Evolutionary conservation across 2,329 filamentous ascomycete genomes (phyloP).

Genomic region (Penicillium griseofulvum): DNA sequence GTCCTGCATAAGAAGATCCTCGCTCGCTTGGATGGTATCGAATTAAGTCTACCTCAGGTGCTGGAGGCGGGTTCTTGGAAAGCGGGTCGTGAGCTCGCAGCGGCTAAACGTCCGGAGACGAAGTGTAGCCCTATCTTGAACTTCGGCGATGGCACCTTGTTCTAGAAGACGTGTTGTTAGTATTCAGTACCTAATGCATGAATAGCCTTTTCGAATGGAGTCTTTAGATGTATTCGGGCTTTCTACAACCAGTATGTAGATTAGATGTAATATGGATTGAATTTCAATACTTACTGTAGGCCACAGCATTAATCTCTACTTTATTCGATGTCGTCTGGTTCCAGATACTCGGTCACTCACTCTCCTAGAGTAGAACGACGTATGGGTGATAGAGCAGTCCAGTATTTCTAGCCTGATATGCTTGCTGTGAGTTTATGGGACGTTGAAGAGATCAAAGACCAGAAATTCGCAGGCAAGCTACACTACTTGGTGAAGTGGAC

Average conservation of each 20-base stretch:
- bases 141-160: conserved; percentile 41
- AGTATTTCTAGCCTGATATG: too few species aligned
- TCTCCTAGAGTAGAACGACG: too few species aligned
- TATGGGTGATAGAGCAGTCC: too few species aligned
- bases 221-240: neutral
- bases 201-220: neutral
- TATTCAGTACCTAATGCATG: neutral
- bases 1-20: conserved; percentile 53
- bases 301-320: too few species aligned
- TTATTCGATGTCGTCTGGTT: too few species aligned
- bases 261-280: too few species aligned
- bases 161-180: conserved; percentile 18
- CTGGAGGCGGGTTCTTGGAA: conserved; percentile 58
- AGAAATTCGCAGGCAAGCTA: too few species aligned
- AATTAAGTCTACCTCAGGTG: conserved; percentile 51
- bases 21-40: conserved; percentile 35
- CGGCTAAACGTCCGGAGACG: conserved; percentile 31
- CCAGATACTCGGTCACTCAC: too few species aligned
- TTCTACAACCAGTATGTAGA: neutral
- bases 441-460: too few species aligned
- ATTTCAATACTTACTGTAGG: too few species aligned
- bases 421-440: too few species aligned
- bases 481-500: too few species aligned
- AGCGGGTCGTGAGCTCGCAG: conserved; percentile 39
- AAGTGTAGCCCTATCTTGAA: conserved; percentile 41